A percentile compares a stretch with the other conserved stretches of the same genome.
Evolutionary conservation across 2,329 filamentous ascomycete species (phyloP).

Genomic region (Hyphodiscus sp.): DNA sequence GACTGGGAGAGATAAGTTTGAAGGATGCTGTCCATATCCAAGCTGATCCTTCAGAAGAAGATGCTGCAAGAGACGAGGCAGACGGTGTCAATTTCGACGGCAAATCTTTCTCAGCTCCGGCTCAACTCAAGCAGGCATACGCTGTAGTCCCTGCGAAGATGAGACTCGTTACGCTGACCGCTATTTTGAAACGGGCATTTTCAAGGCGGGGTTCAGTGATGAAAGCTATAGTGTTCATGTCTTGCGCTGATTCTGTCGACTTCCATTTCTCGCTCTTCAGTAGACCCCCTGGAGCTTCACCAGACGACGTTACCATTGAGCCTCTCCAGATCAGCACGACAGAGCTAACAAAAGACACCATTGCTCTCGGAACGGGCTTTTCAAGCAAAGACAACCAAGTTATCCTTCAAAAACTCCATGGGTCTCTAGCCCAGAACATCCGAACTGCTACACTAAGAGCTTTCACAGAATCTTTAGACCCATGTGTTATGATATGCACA

Average conservation of each 20-base stretch:
- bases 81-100: conserved; percentile 38
- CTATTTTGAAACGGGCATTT: conserved; percentile 80
- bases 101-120: conserved; percentile 69
- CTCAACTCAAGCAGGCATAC: conserved; percentile 91
- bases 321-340: conserved; percentile 26
- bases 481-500: conserved; percentile 83
- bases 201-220: conserved; percentile 83
- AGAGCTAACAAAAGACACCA: conserved; percentile 47
- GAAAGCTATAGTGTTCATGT: conserved; percentile 96
- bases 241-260: conserved; percentile 93
- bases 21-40: conserved; percentile 87
- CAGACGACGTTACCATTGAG: conserved; percentile 31
- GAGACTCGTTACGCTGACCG: conserved; percentile 79
- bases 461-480: conserved; percentile 67
- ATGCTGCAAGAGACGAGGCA: conserved; percentile 46
- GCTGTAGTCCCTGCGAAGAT: conserved; percentile 83
- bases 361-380: conserved; percentile 64
- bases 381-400: conserved; percentile 72
- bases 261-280: conserved; percentile 86
- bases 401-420: conserved; percentile 81
- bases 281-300: conserved; percentile 18
- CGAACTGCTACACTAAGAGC: conserved; percentile 80
- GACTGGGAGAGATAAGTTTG: conserved; percentile 87
- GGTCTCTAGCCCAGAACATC: conserved; percentile 80
- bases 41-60: conserved; percentile 46